A percentile compares a stretch with the other conserved stretches of the same genome.
Evolutionary conservation across 192 early-diverging fungal species (phyloP).

Genomic region (Backusella mclennaniae): DNA sequence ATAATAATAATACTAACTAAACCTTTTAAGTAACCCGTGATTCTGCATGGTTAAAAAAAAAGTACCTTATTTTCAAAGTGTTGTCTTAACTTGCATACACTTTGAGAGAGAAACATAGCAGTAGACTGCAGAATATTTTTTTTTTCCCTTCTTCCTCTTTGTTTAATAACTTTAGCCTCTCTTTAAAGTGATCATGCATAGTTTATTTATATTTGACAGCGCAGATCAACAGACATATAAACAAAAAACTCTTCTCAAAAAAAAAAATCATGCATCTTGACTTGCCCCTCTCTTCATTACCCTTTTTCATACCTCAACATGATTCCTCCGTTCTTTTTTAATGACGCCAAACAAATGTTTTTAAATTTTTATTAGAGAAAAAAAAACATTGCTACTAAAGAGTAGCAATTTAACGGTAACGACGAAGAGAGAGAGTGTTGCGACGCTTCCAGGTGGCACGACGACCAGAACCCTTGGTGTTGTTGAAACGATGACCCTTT

Average conservation of each 20-base stretch:
- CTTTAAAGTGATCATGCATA: background rate
- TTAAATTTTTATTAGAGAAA: background rate
- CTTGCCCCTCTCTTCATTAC: background rate
- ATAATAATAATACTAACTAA: too few species aligned
- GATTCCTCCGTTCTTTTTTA: background rate
- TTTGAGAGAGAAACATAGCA: too few species aligned
- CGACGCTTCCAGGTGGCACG: constrained; percentile 89
- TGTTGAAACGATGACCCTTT: constrained; percentile 97
- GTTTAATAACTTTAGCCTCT: too few species aligned
- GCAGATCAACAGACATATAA: background rate
- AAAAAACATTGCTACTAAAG: background rate
- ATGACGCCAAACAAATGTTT: constrained; percentile 5
- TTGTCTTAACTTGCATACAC: too few species aligned
- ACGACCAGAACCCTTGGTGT: constrained; percentile 94
- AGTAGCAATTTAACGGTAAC: constrained; percentile 77
- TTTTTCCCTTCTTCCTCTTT: too few species aligned
- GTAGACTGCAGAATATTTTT: too few species aligned
- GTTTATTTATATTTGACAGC: background rate
- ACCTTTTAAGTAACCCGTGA: too few species aligned
- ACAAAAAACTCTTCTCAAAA: background rate
- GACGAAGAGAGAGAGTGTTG: constrained; percentile 93
- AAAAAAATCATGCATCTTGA: background rate
- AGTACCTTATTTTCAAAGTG: too few species aligned
- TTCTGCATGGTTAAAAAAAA: too few species aligned
- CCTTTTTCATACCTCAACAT: background rate